Base-by-base conservation (phyloP, 306 rosid genomes). In the Rosa multiflora region DNA sequence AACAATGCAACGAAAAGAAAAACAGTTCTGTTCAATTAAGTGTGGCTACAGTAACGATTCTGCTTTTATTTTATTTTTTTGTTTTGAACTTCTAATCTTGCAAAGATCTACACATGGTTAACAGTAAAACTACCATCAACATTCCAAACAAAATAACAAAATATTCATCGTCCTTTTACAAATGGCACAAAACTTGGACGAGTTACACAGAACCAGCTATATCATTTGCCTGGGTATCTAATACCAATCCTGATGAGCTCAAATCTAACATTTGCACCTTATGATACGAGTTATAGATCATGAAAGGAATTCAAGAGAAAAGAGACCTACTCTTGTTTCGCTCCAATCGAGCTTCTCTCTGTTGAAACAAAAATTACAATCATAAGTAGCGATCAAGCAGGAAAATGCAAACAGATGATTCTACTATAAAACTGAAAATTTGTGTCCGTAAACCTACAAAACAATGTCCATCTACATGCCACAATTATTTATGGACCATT, bases 291-390 rank as follows among this genome's bases (percentile, higher is more conserved):
- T 10, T 3, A 80, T 32, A 74, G 70, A 42, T 72, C 63, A 72
- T 46, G 51, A 59, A 72, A 78, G 73, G 49, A 44, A 52, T 81
- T 94, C 95, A 94, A 11, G 97, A 94, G 88, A 94, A 94, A 10
- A 94, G 67, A 43, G 99, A 94, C 70, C 97, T 80, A 23, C 8
- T 91, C 83, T 59, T 91, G 82, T 94, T 94, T 35, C 95, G 92
- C 80, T 94, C 99, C 84, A 94, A 82, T 67, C 97, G 93, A 88
- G 92, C 97, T 75, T 87, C 91, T 88, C 99, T 90, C 99, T 94
- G 91, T 84, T 9, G 20, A 72, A 82, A 83, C 81, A 80, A 86
- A 61, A 58, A 10, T 26, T 32, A 43, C 76, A 75, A 81, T 74
- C 70, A 75, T 66, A 15, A 55, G n/a, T 67, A 39, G n/a, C 20